Evolutionary conservation across 495 filamentous ascomycete genomes (phyloP), one percentile per base, ranked within the genome.

Genomic region (Apodospora peruviana): DNA sequence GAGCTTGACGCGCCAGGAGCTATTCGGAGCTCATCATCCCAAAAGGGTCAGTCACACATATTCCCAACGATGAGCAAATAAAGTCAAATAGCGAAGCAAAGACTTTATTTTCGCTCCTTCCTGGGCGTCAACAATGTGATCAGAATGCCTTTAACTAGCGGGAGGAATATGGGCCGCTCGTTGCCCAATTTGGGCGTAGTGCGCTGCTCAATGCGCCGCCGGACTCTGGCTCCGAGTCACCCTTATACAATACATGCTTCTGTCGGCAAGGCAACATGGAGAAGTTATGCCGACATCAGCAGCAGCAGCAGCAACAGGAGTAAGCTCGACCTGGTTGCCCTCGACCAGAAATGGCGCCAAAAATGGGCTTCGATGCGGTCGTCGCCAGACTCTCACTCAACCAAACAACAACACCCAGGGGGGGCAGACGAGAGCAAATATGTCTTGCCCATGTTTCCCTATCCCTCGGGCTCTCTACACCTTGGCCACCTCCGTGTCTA

Each of bases 401-500:
- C 14, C 79, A 7, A 43, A 3, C 12, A 39, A 21, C 19, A n/a
- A 17, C 12, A 49, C 36, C 41, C 32, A 43, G 52, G 24, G 52
- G 47, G 24, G 16, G 54, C 32, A 27, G 47, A 51, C 35, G 57
- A 48, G 45, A 83, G 80, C 55, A 84, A 79, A 56, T 95, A 91
- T 60, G 79, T 95, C 55, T 71, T 93, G 18, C 85, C 90, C 47
- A 95, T 95, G 90, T 95, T 95, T 58, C 90, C 90, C 2, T 95
- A 95, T 64, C 90, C 90, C 2, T 95, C 90, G 0, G 90, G 90
- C 8, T 82, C 83, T 22, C 77, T 95, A n/a, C 90, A 95, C 64
- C 82, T 95, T 58, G 90, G 90, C 14, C 90, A 95, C 64, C 73
- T 95, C 12, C 80, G 90, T 2, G 87, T 93, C 40, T 95, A 95